Conservation (phyloP, 495 filamentous ascomycete genomes). For the Jackrogersella minutella region DNA sequence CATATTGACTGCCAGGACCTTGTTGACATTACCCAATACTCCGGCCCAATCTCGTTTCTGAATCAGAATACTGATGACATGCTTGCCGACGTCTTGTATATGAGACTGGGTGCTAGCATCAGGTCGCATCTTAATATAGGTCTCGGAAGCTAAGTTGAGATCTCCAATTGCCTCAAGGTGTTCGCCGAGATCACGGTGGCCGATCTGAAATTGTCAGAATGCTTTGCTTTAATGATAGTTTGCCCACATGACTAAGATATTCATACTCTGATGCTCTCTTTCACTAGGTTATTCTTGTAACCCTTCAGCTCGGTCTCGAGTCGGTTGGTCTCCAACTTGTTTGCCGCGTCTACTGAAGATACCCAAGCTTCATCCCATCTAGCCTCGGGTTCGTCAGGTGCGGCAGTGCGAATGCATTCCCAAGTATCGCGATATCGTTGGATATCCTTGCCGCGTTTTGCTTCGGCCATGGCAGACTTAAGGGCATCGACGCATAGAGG, state of each 20-base stretch:
- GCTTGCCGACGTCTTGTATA: conserved; percentile 53
- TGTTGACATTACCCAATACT: conserved; percentile 72
- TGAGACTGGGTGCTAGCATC: conserved; percentile 56
- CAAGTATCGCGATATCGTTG: conserved; percentile 74
- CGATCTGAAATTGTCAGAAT: conserved; percentile 48
- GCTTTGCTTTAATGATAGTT: not conserved
- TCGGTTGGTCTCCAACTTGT: conserved; percentile 71
- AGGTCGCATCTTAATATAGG: conserved; percentile 55
- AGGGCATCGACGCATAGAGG: conserved; percentile 82
- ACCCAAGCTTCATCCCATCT: conserved; percentile 74
- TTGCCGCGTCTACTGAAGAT: conserved; percentile 64
- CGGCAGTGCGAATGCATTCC: conserved; percentile 66
- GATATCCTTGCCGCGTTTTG: conserved; percentile 79
- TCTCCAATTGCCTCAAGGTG: conserved; percentile 55
- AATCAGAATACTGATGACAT: conserved; percentile 53
- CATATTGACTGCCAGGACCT: conserved; percentile 63
- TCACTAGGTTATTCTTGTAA: conserved; percentile 97
- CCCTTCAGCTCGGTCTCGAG: conserved; percentile 84
- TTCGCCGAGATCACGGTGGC: conserved; percentile 58
- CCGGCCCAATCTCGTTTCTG: conserved; percentile 56
- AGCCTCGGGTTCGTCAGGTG: conserved; percentile 73
- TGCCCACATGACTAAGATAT: not conserved
- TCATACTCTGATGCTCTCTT: conserved; percentile 92
- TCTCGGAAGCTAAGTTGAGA: conserved; percentile 49
- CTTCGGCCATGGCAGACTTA: conserved; percentile 76